Percentiles rank a stretch among this genome's conserved stretches.
Conservation (phyloP, 352 stramenopile genomes). For the Phytophthora syringae region DNA sequence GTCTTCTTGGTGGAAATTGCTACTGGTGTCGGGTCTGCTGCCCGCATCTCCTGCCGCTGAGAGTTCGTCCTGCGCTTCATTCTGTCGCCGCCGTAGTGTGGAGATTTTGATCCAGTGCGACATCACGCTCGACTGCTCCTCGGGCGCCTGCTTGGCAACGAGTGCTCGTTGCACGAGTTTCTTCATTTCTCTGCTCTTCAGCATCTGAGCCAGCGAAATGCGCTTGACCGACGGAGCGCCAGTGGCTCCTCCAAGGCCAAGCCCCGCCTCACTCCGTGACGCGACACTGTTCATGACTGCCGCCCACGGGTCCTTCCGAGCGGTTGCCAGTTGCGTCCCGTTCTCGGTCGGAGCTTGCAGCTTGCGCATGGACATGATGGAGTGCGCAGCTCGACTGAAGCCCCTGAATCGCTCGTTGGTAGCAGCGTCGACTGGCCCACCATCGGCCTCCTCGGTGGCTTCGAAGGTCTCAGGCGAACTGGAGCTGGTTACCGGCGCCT, state of each 20-base stretch:
- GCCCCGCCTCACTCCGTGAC: too few species aligned
- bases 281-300: too few species aligned
- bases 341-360: slow-evolving; percentile 7
- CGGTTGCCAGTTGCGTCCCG: not conserved
- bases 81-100: slow-evolving; percentile 40
- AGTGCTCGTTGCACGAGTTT: slow-evolving; percentile 64
- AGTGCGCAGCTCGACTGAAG: slow-evolving; percentile 44
- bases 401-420: slow-evolving; percentile 13
- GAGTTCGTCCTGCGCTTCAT: slow-evolving; percentile 25
- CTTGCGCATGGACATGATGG: slow-evolving; percentile 39
- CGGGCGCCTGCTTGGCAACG: slow-evolving; percentile 24
- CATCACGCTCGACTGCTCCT: slow-evolving; percentile 66
- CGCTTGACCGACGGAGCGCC: too few species aligned
- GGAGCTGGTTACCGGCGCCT: slow-evolving; percentile 15
- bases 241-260: too few species aligned
- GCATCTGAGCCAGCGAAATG: too few species aligned
- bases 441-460: not conserved
- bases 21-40: slow-evolving; percentile 1
- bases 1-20: slow-evolving; percentile 22
- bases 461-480: slow-evolving; percentile 10
- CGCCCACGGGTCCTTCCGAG: too few species aligned
- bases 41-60: not conserved
- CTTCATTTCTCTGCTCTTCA: slow-evolving; percentile 60
- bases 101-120: slow-evolving; percentile 62
- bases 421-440: too few species aligned